Conservation (phyloP, 768 basidiomycete species). For the Chalciporus pseudorubinellus region DNA sequence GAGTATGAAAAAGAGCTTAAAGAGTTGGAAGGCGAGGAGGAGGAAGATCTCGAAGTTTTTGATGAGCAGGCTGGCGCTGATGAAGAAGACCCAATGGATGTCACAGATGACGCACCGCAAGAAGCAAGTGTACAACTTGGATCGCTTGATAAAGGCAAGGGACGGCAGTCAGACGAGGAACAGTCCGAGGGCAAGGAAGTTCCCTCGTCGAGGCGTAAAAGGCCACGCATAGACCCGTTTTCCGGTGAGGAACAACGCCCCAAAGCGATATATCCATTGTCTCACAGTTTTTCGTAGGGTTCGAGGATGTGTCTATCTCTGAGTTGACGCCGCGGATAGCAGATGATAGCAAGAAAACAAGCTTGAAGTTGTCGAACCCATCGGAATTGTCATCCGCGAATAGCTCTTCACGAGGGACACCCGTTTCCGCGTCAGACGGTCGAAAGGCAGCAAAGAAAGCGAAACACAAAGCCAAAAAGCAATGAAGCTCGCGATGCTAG, state of each 20-base stretch:
- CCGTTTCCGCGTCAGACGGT: conserved; percentile 22
- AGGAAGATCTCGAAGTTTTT: conserved; percentile 39
- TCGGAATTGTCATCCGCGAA: not conserved
- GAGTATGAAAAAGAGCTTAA: conserved; percentile 58
- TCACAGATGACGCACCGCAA: not conserved
- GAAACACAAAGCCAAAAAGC: conserved; percentile 34
- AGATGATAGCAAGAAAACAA: conserved; percentile 11
- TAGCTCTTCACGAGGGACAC: conserved; percentile 20
- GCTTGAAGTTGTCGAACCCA: not conserved
- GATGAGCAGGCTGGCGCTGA: conserved; percentile 22
- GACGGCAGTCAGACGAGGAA: conserved; percentile 34
- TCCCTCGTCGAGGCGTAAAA: conserved; percentile 42
- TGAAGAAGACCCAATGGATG: conserved; percentile 10
- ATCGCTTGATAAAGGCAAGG: conserved; percentile 34
- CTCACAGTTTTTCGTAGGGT: conserved; percentile 23
- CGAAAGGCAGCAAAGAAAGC: conserved; percentile 32
- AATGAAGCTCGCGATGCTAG: conserved; percentile 2
- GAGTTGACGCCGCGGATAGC: not conserved
- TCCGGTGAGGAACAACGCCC: conserved; percentile 42
- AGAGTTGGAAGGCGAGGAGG: conserved; percentile 42
- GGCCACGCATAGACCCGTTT: conserved; percentile 62
- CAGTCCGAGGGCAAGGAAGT: conserved; percentile 7
- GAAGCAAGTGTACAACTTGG: not conserved
- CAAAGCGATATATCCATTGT: not conserved
- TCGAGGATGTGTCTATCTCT: conserved; percentile 22